Base-by-base conservation (phyloP, 228 moss, liverwort and hornwort genomes). In the Sphagnum magellanicum region DNA sequence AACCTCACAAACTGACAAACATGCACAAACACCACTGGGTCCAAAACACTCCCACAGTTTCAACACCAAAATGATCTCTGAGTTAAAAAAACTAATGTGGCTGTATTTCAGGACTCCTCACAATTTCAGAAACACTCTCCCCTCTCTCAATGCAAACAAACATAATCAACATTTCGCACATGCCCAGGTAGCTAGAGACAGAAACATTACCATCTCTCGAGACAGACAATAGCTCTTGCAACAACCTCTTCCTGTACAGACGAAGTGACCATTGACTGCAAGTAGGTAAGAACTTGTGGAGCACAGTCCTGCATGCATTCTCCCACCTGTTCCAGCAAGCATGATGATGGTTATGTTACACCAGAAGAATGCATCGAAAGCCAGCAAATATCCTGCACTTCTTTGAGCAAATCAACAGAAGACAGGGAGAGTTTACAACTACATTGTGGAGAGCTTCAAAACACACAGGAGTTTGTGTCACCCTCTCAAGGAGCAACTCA, bases 261-360 rank as follows among this genome's bases (percentile, higher is more conserved):
- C 50, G 60, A 60, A 13, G 67, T 66, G 13, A 83, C 77, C 61
- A 76, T 65, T 57, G 11, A 50, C 48, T 87, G 76, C 61, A 87
- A 71, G 70, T 81, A 83, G 58, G 79, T 53, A 59, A 87, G 63
- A 60, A 87, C 87, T 59, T 76, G 73, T 8, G 83, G 59, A 65
- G 79, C 79, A 53, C 81, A 81, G 32, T 87, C 81, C 63, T 77
- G 77, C 77, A 87, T 76, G 73, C 80, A 79, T 48, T 69, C 79
- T 4, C 76, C 83, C 50, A 87, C 87, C 80, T 80, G 60, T 6
- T 66, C 69, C 59, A 68, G 32, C 32, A 32, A 32, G 32, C 32
- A 32, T 32, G 32, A 32, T 32, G 32, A 32, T 32, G 32, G 32
- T 32, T 2, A 32, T 32, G 3, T 32, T 32, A 32, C 32, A 32